Evolutionary conservation across 192 early-diverging fungal genomes (phyloP), one percentile per base, ranked within the genome.

Genomic region (Coemansia sp.): DNA sequence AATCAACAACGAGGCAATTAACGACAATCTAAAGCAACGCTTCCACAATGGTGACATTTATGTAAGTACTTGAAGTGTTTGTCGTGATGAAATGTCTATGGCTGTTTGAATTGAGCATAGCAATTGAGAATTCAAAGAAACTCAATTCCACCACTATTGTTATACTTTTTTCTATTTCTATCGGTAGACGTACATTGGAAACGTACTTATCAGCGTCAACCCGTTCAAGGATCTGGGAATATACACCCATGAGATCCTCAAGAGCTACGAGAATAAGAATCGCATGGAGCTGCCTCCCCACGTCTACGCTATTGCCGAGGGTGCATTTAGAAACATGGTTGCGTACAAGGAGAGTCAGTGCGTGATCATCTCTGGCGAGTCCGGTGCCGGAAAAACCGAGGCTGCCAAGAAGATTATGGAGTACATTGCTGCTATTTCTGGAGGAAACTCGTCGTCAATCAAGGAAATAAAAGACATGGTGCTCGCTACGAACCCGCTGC

Each of bases 341-440:
- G 90, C 89, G 47, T 98, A 99, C 86, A 95, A 95, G 80, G 97
- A 99, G 77, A 98, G 94, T 76, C 97, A 99, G 71, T 98, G 96
- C 84, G 95, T 99, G 66, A 99, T 99, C 72, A 99, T 99, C 66
- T 89, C 90, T 83, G 95, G 95, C 73, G 95, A 97, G 85, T 93
- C 91, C 57, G 95, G 95, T 39, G 95, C 95, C 21, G 95, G 95
- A 63, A 93, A 93, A 73, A 96, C 91, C 19, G 94, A 95, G 81
- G 93, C 93, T 11, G 95, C 93, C 12, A 94, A 95, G 72, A 88
- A 90, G 82, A 92, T 94, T 60, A 96, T 95, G 95, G 95, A 98
- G 85, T 99, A 98, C 78, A 95, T 98, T 82, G 95, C 98, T 9
- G 95, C 93, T 0, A 95, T 98, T 6, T 95, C 94, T 40, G 92